Evolutionary conservation across 2,329 filamentous ascomycete genomes (phyloP), one percentile per base, ranked within the genome.

Genomic region (Paraconiothyrium sp.): DNA sequence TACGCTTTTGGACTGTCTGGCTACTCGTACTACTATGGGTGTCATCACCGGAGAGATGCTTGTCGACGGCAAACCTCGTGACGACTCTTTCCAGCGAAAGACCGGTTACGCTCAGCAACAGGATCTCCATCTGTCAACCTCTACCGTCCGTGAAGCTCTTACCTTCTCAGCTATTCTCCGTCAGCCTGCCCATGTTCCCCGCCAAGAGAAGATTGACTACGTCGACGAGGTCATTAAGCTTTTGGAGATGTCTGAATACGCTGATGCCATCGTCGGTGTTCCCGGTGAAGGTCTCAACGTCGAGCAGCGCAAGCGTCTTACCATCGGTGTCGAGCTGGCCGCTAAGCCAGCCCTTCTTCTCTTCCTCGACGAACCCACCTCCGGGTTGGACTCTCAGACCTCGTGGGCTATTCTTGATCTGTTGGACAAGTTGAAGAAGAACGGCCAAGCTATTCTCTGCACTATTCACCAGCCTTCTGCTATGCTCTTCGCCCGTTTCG

Each of bases 381-480:
- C 93, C 32, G 94, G 94, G 83, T 88, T 97, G 22, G 94, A 97
- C 79, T 92, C 89, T 73, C 93, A 97, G 78, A 97, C 94, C 1
- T 94, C 93, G 0, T 97, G 93, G 92, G 92, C 92, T 66, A 97
- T 97, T 75, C 85, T 93, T 49, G 90, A 93, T 35, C 55, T 57
- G 11, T 57, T 57, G 46, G 47, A 57, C 22, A 57, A 57, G 55
- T 27, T 57, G 22, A 51, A 57, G 55, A 57, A 50, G 35, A 57
- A 57, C 65, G 94, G 94, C 16, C 76, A 78, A 57, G 94, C 94
- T 55, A 92, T 97, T 79, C 88, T 97, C n/a, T 97, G 93, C 82
- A 97, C 94, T 0, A 97, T 97, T 63, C 94, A 98, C 78, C 94
- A 98, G 79, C 94, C 94, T n/a, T 96, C 92, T 14, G 93, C 94